A percentile compares a stretch with the other conserved stretches of the same genome.
phyloP scores from a whole-genome alignment of 495 filamentous ascomycete genomes.

The Tuber magnatum region DNA sequence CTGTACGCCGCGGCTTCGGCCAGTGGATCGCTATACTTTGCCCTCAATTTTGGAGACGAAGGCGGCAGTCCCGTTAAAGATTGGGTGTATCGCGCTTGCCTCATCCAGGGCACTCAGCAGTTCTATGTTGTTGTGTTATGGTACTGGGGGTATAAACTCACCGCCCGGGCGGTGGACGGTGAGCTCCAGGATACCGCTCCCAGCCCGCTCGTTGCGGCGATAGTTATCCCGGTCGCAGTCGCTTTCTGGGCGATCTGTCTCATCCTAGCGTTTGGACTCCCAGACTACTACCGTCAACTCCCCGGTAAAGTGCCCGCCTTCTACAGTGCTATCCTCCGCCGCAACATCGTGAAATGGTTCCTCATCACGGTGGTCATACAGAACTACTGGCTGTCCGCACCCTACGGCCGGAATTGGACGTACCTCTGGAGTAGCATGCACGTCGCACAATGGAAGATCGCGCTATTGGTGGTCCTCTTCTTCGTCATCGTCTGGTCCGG shows the following conservation, averaged over 20 bases:
- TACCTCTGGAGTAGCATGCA: conserved; percentile 54
- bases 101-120: conserved; percentile 51
- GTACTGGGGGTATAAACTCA: conserved; percentile 47
- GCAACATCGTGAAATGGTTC: conserved; percentile 56
- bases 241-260: conserved; percentile 50
- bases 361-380: conserved; percentile 58
- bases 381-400: conserved; percentile 59
- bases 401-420: conserved; percentile 57
- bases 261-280: conserved; percentile 52
- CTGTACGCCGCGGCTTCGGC: conserved; percentile 49
- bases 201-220: conserved; percentile 44
- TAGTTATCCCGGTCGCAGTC: conserved; percentile 49
- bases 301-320: conserved; percentile 61
- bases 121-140: conserved; percentile 49
- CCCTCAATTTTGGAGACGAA: conserved; percentile 51
- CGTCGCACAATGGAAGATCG: conserved; percentile 50
- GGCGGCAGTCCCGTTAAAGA: conserved; percentile 47
- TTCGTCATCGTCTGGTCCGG: conserved; percentile 54
- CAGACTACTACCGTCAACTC: conserved; percentile 59
- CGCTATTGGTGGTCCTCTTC: conserved; percentile 52
- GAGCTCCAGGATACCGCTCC: conserved; percentile 20
- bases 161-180: conserved; percentile 32
- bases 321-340: conserved; percentile 51
- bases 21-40: conserved; percentile 50
- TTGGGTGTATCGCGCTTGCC: conserved; percentile 51